A percentile compares a stretch with the other conserved stretches of the same genome.
phyloP scores from a whole-genome alignment of 129 eudicot species.

The Pittosporum tobira region DNA sequence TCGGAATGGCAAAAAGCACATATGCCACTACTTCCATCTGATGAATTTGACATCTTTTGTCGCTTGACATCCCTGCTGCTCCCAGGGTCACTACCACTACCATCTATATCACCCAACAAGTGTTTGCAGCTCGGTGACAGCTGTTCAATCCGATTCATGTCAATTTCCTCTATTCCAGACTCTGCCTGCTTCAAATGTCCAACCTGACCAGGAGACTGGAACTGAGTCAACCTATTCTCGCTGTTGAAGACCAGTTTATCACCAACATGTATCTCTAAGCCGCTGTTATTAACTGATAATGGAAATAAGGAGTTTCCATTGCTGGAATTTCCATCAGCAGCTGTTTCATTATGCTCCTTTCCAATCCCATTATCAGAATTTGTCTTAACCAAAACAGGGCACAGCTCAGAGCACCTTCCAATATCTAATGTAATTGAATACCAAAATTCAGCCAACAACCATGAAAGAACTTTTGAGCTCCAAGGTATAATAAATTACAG shows the following conservation, averaged over 20 bases:
- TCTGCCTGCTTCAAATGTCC: conserved; percentile 10
- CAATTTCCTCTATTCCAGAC: conserved; percentile 17
- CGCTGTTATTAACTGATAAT: neutral
- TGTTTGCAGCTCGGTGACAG: conserved; percentile 36
- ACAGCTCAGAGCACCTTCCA: conserved; percentile 2
- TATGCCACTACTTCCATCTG: conserved; percentile 14
- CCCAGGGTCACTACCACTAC: conserved; percentile 29
- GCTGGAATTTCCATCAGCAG: conserved; percentile 31
- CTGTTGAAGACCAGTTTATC: neutral
- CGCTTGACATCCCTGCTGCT: conserved; percentile 40
- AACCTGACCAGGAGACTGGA: conserved; percentile 2
- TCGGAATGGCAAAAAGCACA: conserved; percentile 81
- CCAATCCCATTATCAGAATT: conserved; percentile 6
- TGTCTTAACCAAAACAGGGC: conserved; percentile 15
- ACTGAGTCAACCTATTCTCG: neutral
- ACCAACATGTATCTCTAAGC: conserved; percentile 3
- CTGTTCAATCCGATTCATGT: conserved; percentile 31
- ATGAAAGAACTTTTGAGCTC: neutral
- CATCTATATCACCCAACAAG: conserved; percentile 32
- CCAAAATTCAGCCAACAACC: neutral
- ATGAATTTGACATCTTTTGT: conserved; percentile 43
- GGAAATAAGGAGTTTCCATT: conserved; percentile 16
- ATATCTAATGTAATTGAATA: conserved; percentile 16
- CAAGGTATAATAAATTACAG: neutral
- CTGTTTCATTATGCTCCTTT: conserved; percentile 15